Conservation (phyloP, 805 yeast species). For the Starmerella cellae region DNA sequence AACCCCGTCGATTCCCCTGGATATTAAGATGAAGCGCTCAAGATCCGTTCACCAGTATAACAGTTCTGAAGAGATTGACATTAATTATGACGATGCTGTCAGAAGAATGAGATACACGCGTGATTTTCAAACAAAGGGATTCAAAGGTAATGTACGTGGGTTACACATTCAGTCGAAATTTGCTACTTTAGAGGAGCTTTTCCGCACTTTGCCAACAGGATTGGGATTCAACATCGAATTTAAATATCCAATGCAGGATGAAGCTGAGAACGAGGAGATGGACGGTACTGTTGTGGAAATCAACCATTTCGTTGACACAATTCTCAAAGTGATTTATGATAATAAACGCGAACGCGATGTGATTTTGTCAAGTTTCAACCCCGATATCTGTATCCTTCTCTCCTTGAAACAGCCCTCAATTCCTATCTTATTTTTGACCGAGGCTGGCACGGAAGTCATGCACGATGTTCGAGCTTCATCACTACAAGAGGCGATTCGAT, state of each 20-base stretch:
- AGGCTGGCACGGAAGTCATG: conserved; percentile 73
- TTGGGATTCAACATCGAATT: conserved; percentile 93
- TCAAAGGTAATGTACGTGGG: conserved; percentile 88
- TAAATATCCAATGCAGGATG: conserved; percentile 91
- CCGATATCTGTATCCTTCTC: conserved; percentile 74
- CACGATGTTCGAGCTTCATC: conserved; percentile 82
- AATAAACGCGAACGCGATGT: conserved; percentile 69
- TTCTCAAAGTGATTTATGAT: conserved; percentile 65
- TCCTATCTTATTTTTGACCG: conserved; percentile 82
- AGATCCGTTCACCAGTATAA: conserved; percentile 29
- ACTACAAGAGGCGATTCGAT: conserved; percentile 79
- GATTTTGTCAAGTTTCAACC: conserved; percentile 86
- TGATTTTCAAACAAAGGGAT: conserved; percentile 73
- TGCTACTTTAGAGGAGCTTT: conserved; percentile 75
- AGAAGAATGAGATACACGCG: conserved; percentile 75
- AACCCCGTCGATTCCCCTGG: neutral
- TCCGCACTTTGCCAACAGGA: conserved; percentile 61
- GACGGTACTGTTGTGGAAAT: conserved; percentile 72
- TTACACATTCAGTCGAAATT: conserved; percentile 80
- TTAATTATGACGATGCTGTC: conserved; percentile 25
- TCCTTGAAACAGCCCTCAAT: conserved; percentile 87
- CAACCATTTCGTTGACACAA: conserved; percentile 80
- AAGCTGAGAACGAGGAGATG: conserved; percentile 77
- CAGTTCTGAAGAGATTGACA: conserved; percentile 23
- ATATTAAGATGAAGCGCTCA: conserved; percentile 25